phyloP scores from a whole-genome alignment of 148 eudicot species.

The Rhododendron kiyosumense region DNA sequence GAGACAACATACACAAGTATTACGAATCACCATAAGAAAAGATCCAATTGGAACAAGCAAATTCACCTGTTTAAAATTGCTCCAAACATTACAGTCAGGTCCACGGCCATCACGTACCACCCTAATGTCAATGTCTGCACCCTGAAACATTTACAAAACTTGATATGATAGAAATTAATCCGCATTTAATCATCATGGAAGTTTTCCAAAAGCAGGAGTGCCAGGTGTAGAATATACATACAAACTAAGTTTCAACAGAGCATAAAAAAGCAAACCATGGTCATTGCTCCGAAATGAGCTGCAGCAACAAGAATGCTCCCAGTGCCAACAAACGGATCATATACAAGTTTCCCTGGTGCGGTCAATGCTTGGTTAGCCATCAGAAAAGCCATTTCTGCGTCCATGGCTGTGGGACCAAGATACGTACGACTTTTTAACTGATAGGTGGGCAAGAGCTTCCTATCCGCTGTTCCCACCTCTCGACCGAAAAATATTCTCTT shows the following conservation, averaged over 20 bases:
- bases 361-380: conserved; percentile 98
- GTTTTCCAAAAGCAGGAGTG: neutral
- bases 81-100: conserved; percentile 89
- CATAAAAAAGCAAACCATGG: conserved; percentile 63
- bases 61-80: conserved; percentile 93
- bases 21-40: neutral
- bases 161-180: neutral
- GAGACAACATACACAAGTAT: neutral
- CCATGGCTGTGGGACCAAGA: conserved; percentile 99
- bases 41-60: neutral
- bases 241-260: neutral
- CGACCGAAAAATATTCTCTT: conserved; percentile 87
- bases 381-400: conserved; percentile 96
- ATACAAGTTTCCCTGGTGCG: conserved; percentile 80
- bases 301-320: conserved; percentile 93
- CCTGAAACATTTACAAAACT: conserved; percentile 63
- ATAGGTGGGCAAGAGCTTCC: conserved; percentile 88
- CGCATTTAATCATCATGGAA: neutral
- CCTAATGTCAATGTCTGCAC: conserved; percentile 99
- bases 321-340: conserved; percentile 97
- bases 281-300: conserved; percentile 96
- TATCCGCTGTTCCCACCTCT: conserved; percentile 81
- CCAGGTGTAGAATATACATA: neutral
- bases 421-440: conserved; percentile 87
- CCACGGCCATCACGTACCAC: conserved; percentile 99